phyloP scores from a whole-genome alignment of 352 stramenopile species.

The Phytophthora syringae region DNA sequence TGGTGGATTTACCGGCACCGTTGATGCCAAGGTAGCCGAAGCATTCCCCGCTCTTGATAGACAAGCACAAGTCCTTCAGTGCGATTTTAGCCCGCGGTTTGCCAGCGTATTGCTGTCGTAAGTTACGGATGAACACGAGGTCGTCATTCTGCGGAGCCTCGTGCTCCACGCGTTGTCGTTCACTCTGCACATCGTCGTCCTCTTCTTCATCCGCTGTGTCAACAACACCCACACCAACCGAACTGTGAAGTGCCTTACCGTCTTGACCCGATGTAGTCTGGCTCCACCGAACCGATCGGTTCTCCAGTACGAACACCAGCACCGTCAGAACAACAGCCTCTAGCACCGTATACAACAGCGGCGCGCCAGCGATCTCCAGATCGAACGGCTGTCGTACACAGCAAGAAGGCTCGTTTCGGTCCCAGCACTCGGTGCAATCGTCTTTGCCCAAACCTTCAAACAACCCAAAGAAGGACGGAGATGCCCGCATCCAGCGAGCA shows the following conservation, averaged over 20 bases:
- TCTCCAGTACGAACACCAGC: conserved; percentile 58
- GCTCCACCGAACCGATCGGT: conserved; percentile 50
- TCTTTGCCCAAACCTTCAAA: conserved; percentile 54
- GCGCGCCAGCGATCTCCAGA: conserved; percentile 56
- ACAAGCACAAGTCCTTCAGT: conserved; percentile 79
- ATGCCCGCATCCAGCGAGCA: conserved; percentile 14
- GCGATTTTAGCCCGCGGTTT: conserved; percentile 89
- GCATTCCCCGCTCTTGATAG: conserved; percentile 72
- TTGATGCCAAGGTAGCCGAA: conserved; percentile 93
- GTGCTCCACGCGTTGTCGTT: conserved; percentile 40
- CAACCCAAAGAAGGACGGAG: conserved; percentile 63
- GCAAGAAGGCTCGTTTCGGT: conserved; percentile 41
- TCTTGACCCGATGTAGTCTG: not conserved
- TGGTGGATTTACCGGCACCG: conserved; percentile 87
- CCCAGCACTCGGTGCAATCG: conserved; percentile 60
- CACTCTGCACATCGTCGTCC: conserved; percentile 55
- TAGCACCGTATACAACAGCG: conserved; percentile 48
- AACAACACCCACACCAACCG: conserved; percentile 39
- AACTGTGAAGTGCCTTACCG: conserved; percentile 7
- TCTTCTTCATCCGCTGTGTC: conserved; percentile 44
- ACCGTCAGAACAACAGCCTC: conserved; percentile 54
- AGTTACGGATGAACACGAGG: conserved; percentile 53
- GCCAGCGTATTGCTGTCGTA: conserved; percentile 52
- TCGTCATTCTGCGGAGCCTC: conserved; percentile 19
- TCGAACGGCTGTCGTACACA: conserved; percentile 61